Evolutionary conservation across 139 green algal species (phyloP).

Genomic region (Coelastrella sp.): DNA sequence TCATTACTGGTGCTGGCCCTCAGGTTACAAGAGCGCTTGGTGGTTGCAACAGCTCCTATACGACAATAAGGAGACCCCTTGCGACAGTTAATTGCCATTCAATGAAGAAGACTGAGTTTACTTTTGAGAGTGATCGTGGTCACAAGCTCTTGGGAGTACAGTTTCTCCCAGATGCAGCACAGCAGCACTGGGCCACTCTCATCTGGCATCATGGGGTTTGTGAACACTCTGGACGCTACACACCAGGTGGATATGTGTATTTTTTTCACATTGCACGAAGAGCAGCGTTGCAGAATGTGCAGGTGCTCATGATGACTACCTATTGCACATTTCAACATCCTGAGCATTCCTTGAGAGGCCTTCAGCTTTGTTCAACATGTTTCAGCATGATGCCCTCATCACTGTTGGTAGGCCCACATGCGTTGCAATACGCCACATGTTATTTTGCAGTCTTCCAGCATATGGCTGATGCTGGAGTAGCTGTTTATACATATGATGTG

Average conservation of each 20-base stretch:
- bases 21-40: too few species aligned
- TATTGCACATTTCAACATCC: not conserved
- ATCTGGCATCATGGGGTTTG: slow-evolving; percentile 72
- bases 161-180: slow-evolving; percentile 5
- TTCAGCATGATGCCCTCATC: not conserved
- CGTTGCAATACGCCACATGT: not conserved
- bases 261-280: too few species aligned
- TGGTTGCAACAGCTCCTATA: not conserved
- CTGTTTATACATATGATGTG: slow-evolving; percentile 59
- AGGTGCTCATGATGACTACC: too few species aligned
- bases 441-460: slow-evolving; percentile 48
- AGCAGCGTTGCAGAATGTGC: too few species aligned
- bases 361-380: too few species aligned
- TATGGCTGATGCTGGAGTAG: slow-evolving; percentile 51
- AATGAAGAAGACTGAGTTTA: slow-evolving; percentile 13
- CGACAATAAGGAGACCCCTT: not conserved
- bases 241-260: slow-evolving; percentile 33
- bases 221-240: slow-evolving; percentile 71
- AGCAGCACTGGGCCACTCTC: slow-evolving; percentile 44
- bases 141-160: slow-evolving; percentile 19
- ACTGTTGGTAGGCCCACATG: too few species aligned
- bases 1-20: too few species aligned
- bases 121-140: slow-evolving; percentile 1
- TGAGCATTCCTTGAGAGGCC: too few species aligned
- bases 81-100: too few species aligned